phyloP scores from a whole-genome alignment of 208 protist genomes.

The Leishmania braziliensis region DNA sequence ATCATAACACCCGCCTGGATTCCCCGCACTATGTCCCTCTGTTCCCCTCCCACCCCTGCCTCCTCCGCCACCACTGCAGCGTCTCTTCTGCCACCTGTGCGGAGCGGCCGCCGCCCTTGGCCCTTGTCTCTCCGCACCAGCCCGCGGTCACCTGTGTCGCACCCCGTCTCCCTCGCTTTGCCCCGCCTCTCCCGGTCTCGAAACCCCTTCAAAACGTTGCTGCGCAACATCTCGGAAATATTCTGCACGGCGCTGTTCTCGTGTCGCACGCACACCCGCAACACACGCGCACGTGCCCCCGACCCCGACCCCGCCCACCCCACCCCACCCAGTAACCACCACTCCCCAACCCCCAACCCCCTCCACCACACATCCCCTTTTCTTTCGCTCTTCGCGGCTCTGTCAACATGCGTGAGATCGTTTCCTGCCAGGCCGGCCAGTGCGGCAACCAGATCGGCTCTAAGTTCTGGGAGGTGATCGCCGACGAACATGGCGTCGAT shows the following conservation, averaged over 20 bases:
- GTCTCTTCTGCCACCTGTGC: too few species aligned
- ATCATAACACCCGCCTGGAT: too few species aligned
- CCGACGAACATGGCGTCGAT: conserved; percentile 89
- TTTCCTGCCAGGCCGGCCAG: conserved; percentile 77
- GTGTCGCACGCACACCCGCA: background rate
- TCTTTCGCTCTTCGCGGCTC: background rate
- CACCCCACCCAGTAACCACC: background rate
- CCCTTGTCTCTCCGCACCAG: too few species aligned
- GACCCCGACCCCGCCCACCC: too few species aligned
- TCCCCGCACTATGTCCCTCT: too few species aligned
- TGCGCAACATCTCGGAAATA: background rate
- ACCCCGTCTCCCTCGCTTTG: too few species aligned
- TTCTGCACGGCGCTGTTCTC: background rate
- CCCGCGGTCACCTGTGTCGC: too few species aligned
- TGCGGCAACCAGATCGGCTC: conserved; percentile 84
- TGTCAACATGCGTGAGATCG: conserved; percentile 88
- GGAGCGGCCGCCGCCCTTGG: too few species aligned
- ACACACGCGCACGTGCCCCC: too few species aligned
- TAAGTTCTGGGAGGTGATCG: conserved; percentile 87
- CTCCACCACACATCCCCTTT: background rate
- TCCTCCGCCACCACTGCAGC: too few species aligned
- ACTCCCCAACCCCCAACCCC: background rate
- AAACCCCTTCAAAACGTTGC: background rate
- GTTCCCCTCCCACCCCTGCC: too few species aligned
- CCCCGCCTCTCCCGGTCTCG: background rate